Conservation (phyloP, 305 asterid genomes). For the Solanum hybrid region DNA sequence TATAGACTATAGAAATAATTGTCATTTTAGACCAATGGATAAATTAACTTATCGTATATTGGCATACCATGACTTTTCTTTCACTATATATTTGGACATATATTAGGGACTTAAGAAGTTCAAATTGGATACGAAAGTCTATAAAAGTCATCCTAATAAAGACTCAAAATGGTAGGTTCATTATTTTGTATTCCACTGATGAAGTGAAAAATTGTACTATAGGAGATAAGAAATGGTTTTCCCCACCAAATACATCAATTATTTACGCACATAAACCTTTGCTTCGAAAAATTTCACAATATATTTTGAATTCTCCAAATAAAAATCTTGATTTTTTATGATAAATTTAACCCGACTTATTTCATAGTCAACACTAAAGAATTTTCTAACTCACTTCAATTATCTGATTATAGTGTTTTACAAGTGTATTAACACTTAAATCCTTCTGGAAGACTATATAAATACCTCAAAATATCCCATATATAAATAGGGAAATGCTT, state of each 20-base stretch:
- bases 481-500: background rate
- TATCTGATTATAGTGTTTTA: background rate
- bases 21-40: background rate
- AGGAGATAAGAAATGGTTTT: background rate
- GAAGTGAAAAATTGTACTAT: background rate
- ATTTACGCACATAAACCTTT: background rate
- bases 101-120: background rate
- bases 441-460: background rate
- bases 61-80: background rate
- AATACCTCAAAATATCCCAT: background rate
- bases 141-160: background rate
- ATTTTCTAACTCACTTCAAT: background rate
- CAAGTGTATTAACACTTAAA: background rate
- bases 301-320: background rate
- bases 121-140: background rate
- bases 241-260: background rate
- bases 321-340: background rate
- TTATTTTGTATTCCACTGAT: background rate
- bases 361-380: background rate
- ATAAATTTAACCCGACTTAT: background rate
- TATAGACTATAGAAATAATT: background rate
- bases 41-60: background rate
- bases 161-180: background rate
- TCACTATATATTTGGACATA: background rate
- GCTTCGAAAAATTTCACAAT: fast-evolving